Conservation (phyloP, 495 filamentous ascomycete genomes). For the Cudoniella acicularis region DNA sequence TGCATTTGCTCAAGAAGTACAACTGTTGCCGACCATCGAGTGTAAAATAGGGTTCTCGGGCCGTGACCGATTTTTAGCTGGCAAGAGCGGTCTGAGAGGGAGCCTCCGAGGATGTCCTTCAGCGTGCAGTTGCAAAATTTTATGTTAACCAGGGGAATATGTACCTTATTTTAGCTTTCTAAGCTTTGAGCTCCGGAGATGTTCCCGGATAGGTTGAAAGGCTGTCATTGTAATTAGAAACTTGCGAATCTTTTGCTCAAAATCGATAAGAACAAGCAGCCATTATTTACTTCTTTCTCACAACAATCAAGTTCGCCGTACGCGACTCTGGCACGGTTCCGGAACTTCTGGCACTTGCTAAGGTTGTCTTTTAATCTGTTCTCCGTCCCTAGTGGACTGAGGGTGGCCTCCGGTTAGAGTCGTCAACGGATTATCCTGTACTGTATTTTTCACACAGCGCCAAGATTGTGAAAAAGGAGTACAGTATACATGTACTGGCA, state of each 20-base stretch:
- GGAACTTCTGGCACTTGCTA: neutral
- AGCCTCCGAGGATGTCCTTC: conserved; percentile 72
- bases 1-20: neutral
- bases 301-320: too few relatives aligned
- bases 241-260: neutral
- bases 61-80: conserved; percentile 62
- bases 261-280: neutral
- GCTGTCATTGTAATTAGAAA: neutral
- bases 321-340: too few relatives aligned
- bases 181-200: neutral
- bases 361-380: too few relatives aligned
- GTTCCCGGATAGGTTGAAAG: neutral
- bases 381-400: too few relatives aligned
- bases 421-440: too few relatives aligned
- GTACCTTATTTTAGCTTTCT: neutral
- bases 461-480: too few relatives aligned
- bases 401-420: too few relatives aligned
- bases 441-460: too few relatives aligned
- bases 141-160: neutral
- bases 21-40: neutral
- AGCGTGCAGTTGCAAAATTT: conserved; percentile 53
- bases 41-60: conserved; percentile 9
- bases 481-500: too few relatives aligned
- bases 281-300: neutral
- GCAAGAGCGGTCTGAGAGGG: conserved; percentile 72